Evolutionary conservation across 1,139 yeast species (phyloP).

Genomic region (Sugiyamaella xylanicola): DNA sequence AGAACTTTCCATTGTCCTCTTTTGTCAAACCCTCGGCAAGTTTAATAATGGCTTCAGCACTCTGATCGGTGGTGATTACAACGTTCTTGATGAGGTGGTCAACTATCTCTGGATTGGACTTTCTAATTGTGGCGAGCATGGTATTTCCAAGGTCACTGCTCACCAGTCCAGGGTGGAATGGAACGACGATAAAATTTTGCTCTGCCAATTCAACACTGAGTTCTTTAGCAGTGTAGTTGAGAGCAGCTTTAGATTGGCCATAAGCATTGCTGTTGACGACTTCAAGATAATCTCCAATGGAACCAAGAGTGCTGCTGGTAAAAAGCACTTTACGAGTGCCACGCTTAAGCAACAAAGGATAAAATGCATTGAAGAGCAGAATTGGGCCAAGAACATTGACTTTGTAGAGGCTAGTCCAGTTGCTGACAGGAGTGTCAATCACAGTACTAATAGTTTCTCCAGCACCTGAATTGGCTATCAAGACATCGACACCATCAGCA

Average conservation of each 20-base stretch:
- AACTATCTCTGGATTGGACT: background rate
- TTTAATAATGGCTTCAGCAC: conserved; percentile 22
- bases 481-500: conserved; percentile 18
- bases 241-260: conserved; percentile 22
- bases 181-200: conserved; percentile 36
- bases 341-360: conserved; percentile 19
- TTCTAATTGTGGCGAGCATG: conserved; percentile 14
- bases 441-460: conserved; percentile 7
- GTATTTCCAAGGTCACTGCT: conserved; percentile 36
- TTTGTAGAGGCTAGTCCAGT: conserved; percentile 20
- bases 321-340: conserved; percentile 32
- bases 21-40: conserved; percentile 17
- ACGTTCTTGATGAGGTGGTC: background rate
- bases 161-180: conserved; percentile 44
- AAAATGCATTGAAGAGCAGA: conserved; percentile 9
- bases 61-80: conserved; percentile 10
- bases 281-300: conserved; percentile 27
- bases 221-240: conserved; percentile 23
- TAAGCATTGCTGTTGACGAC: conserved; percentile 23
- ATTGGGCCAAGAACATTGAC: conserved; percentile 21
- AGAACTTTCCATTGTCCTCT: conserved; percentile 23
- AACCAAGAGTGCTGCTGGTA: conserved; percentile 36
- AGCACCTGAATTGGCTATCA: conserved; percentile 23
- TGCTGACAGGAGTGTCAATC: conserved; percentile 9
- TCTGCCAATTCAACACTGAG: conserved; percentile 26